Evolutionary conservation across 1,284 basidiomycete genomes (phyloP), one percentile per base, ranked within the genome.

Genomic region (Cryptococcus sp.): DNA sequence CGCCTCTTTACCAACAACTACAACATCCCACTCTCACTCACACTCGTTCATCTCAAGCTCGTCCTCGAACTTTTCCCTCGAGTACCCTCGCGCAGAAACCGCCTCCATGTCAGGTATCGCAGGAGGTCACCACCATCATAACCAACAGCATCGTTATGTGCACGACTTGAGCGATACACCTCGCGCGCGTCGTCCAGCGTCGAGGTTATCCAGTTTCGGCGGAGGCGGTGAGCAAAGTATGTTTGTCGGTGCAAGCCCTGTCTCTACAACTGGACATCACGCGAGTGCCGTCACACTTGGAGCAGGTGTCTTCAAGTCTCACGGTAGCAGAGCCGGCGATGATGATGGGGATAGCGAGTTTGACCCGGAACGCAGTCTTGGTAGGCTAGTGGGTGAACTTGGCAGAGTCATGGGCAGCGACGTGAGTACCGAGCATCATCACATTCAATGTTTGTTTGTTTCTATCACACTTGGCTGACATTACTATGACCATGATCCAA

Each of bases 211-310:
- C 19, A 55, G 53, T 37, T 58, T 60, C 53, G 34, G 41, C 34
- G 29, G 41, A 47, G 45, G 48, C 37, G 29, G 41, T 7, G 54
- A 57, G 48, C 55, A 67, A 40, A 61, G 59, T 41, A 49, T 64
- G 53, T 62, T 57, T 38, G 55, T 70, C 10, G 73, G 67, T 10
- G 62, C 64, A 3, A 75, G 73, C 50, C 78, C 89, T 0, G 79
- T 89, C 57, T 91, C 89, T 0, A 93, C 91, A 0, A 85, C 85
- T 13, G 89, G 86, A 2, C 91, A 94, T 74, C 91, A 94, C 76
- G 89, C 89, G 25, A 90, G 88, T 62, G 89, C 85, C 0, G 81
- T 93, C 48, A 93, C 91, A 0, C 81, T 94, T n/a, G 89, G 84
- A 57, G 89, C 89, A 2, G 91, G 91, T 0, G 82, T 93, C 3